phyloP scores from a whole-genome alignment of 2,329 filamentous ascomycete genomes.

The Cordyceps sp. region DNA sequence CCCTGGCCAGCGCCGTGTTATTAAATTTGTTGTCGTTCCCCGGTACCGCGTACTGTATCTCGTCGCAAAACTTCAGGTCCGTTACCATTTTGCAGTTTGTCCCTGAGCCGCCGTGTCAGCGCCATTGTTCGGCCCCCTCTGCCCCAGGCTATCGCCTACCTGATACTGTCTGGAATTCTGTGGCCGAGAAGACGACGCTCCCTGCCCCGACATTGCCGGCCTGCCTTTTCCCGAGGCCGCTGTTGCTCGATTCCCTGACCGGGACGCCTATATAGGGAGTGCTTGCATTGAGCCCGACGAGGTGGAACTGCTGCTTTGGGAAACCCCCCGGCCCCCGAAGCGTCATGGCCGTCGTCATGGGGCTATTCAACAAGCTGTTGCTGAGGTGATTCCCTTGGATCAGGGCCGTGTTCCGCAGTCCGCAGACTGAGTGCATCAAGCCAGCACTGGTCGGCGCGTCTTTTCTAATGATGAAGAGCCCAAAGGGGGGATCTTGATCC shows the following conservation, averaged over 20 bases:
- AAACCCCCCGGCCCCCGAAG: constrained; percentile 46
- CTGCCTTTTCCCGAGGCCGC: constrained; percentile 23
- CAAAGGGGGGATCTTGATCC: constrained; percentile 42
- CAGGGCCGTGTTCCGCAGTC: constrained; percentile 48
- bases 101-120: constrained; percentile 31
- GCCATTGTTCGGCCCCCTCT: neutral
- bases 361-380: constrained; percentile 27
- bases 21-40: constrained; percentile 51
- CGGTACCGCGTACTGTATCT: constrained; percentile 83
- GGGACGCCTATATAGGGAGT: constrained; percentile 59
- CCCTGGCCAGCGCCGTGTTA: constrained; percentile 43
- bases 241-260: constrained; percentile 39
- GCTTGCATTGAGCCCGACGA: constrained; percentile 56
- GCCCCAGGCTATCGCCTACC: constrained; percentile 31
- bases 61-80: constrained; percentile 74
- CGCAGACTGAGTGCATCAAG: constrained; percentile 68
- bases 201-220: constrained; percentile 38
- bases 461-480: constrained; percentile 56
- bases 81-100: constrained; percentile 75
- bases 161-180: constrained; percentile 62
- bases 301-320: constrained; percentile 78
- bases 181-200: constrained; percentile 54
- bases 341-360: constrained; percentile 48
- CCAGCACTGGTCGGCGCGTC: constrained; percentile 47
- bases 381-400: constrained; percentile 35